Base-by-base conservation (phyloP, 73 alveolate species). In the Paramecium tetraurelia region DNA sequence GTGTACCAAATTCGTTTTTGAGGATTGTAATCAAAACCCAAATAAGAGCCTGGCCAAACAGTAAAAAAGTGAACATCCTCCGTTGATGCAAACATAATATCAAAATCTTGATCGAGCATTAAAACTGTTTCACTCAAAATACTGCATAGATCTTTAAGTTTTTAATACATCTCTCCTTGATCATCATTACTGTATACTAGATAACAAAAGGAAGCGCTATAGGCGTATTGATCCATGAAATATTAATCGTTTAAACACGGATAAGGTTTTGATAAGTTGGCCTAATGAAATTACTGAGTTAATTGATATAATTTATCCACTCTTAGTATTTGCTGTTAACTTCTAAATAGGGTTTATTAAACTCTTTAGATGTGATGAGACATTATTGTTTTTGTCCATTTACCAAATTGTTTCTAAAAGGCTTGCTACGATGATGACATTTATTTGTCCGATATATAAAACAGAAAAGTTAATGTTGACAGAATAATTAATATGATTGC, bases 21-120 rank as follows among this genome's bases (percentile, higher is more conserved):
- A 33, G 83, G 83, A 59, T 59, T 59, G 24, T 59, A 59, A 59
- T 33, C 43, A 29, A 29, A 29, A 2, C 43, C 43, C 18, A 59
- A 11, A 59, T 29, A 59, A 18, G 83, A 59, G 20, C 83, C 83
- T 59, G 83, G 83, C 83, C 83, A 59, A 59, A 59, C 83, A 9
- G 83, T 29, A 59, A 59, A 59, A 59, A 22, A 59, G 44, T 59
- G 83, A 24, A 59, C 22, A 59, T 59, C 46, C 0, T 33, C 8
- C 9, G 46, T 59, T 59, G 83, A 59, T 59, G 83, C 83, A 59
- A 59, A 59, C 83, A 59, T 59, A 4, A 59, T 59, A 22, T 59
- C 83, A 21, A 22, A 59, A 59, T 59, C 83, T 20, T 10, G 10
- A 22, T 59, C 83, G 24, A 59, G 22, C 83, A 59, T 59, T 29